Percentiles rank a stretch among this genome's conserved stretches.
These are phyloP conservation scores for Cercospora janseana DNA, from an alignment of 2,329 filamentous ascomycete species.

Conservation along the genomic window DNA sequence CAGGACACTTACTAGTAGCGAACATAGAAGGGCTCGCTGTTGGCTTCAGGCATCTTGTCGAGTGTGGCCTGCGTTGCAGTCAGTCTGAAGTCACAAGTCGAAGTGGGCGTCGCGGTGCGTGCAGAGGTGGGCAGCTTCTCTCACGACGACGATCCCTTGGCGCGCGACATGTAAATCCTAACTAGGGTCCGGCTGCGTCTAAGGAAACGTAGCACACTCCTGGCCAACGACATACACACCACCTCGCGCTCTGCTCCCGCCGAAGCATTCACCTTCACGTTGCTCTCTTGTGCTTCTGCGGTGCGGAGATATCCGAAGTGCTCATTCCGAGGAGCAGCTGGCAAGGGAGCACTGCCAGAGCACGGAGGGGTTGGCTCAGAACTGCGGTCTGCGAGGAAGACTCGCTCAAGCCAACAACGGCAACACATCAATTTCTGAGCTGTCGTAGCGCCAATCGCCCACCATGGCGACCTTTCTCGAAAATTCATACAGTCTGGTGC, in stretches of 20 bases:
- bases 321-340: constrained; percentile 16
- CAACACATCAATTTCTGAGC: constrained; percentile 1
- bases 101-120: not conserved
- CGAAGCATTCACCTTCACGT: not conserved
- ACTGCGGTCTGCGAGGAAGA: constrained; percentile 32
- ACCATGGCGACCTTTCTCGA: constrained; percentile 94
- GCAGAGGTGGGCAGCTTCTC: not conserved
- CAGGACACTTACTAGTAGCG: constrained; percentile 83
- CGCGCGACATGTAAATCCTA: constrained; percentile 3
- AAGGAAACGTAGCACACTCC: constrained; percentile 7
- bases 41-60: constrained; percentile 56
- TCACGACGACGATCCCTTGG: constrained; percentile 2
- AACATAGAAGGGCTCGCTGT: constrained; percentile 84
- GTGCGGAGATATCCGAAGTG: not conserved
- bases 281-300: not conserved
- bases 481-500: constrained; percentile 92
- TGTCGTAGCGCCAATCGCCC: constrained; percentile 28
- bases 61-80: constrained; percentile 30
- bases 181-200: constrained; percentile 6
- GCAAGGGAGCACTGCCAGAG: not conserved
- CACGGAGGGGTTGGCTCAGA: constrained; percentile 30
- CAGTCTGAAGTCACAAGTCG: not conserved
- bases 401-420: too few relatives aligned
- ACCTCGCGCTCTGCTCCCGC: not conserved
- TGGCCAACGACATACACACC: constrained; percentile 3